Evolutionary conservation across 1,139 yeast species (phyloP).

Genomic region (Magnusiomyces paraingens): DNA sequence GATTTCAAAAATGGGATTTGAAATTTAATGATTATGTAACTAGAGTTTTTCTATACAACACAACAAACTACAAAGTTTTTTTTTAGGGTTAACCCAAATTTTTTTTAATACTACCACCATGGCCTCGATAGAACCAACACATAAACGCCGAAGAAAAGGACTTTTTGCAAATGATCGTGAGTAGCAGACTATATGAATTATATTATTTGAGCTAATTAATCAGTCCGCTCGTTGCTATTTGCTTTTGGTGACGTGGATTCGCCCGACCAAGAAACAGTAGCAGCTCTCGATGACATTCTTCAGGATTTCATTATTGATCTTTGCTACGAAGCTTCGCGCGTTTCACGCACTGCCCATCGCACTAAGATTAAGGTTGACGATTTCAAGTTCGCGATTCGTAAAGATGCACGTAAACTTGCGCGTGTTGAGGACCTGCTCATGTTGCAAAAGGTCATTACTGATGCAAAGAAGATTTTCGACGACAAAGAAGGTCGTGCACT

Average conservation of each 20-base stretch:
- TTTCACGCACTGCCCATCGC: constrained; percentile 50
- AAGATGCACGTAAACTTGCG: constrained; percentile 78
- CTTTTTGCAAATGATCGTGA: constrained; percentile 10
- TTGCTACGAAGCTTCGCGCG: constrained; percentile 52
- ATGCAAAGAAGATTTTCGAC: constrained; percentile 78
- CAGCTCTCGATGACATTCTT: constrained; percentile 76
- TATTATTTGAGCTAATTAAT: no score
- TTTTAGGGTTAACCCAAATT: no score
- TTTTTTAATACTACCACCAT: background rate
- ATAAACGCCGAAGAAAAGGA: constrained; percentile 15
- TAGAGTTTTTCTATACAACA: no score
- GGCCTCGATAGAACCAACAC: constrained; percentile 9
- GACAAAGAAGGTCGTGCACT: constrained; percentile 48
- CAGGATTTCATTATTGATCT: constrained; percentile 69
- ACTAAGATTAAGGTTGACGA: constrained; percentile 81
- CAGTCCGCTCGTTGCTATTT: constrained; percentile 63
- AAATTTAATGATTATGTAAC: no score
- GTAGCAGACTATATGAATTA: background rate
- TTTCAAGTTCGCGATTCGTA: constrained; percentile 74
- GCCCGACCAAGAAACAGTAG: constrained; percentile 71
- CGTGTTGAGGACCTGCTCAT: constrained; percentile 74
- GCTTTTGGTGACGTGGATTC: constrained; percentile 83
- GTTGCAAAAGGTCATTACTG: constrained; percentile 66
- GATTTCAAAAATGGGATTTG: no score
- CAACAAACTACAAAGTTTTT: no score